Percentiles rank a stretch among this genome's conserved stretches.
phyloP scores from a whole-genome alignment of 306 rosid genomes.

The Rosa multiflora region DNA sequence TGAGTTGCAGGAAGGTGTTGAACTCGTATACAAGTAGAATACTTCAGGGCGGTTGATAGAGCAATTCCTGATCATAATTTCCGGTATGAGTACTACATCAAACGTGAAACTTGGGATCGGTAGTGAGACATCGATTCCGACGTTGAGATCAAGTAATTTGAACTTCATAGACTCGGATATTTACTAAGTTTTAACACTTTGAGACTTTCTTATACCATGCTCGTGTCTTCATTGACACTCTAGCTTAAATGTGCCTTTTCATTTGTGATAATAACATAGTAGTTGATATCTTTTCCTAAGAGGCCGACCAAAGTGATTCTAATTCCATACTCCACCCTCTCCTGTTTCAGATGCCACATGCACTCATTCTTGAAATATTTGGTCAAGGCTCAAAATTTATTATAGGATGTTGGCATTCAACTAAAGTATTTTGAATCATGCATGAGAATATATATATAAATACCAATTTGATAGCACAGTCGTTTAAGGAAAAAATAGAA shows the following conservation, averaged over 20 bases:
- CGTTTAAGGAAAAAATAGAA: neutral
- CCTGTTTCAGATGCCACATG: conserved; percentile 43
- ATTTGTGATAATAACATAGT: conserved; percentile 21
- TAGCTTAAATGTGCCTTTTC: conserved; percentile 25
- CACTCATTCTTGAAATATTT: conserved; percentile 20
- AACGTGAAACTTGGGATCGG: neutral
- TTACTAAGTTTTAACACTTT: neutral
- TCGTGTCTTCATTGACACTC: conserved; percentile 59
- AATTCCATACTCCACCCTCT: conserved; percentile 78
- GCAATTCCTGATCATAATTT: neutral
- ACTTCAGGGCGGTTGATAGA: neutral
- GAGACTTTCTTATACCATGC: conserved; percentile 1
- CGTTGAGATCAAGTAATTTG: neutral
- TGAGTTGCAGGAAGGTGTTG: neutral
- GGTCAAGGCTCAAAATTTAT: neutral
- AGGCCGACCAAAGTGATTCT: conserved; percentile 97
- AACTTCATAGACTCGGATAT: neutral
- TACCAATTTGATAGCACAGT: neutral
- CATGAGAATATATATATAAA: neutral
- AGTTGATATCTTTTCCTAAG: conserved; percentile 45
- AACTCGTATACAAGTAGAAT: neutral
- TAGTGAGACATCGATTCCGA: neutral
- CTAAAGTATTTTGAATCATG: conserved; percentile 10
- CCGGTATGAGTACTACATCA: neutral
- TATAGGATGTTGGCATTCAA: neutral